phyloP scores from a whole-genome alignment of 2,329 filamentous ascomycete species.

The Sporothrix pseudoabietina region DNA sequence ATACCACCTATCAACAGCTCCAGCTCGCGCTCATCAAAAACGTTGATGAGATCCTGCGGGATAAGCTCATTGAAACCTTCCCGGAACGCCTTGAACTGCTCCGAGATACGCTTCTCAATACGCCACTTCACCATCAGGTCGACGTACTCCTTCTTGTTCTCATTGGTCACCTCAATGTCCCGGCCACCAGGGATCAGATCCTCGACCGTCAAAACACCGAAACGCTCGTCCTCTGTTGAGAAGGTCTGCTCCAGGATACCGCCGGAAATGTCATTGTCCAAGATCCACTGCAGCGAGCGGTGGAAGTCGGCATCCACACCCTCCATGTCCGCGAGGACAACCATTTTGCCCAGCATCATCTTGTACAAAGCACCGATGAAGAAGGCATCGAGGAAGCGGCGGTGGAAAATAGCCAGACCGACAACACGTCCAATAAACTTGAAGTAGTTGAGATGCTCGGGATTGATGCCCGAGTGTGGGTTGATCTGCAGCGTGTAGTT shows the following conservation, averaged over 20 bases:
- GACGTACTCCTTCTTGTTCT: conserved; percentile 99
- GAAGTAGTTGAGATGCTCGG: conserved; percentile 99
- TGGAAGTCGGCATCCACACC: conserved; percentile 98
- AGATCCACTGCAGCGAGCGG: conserved; percentile 92
- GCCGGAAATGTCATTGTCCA: conserved; percentile 93
- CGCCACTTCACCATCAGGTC: conserved; percentile 99
- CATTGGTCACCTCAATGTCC: conserved; percentile 94
- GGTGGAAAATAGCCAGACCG: conserved; percentile 95
- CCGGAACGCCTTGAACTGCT: conserved; percentile 98
- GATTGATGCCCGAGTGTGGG: conserved; percentile 98
- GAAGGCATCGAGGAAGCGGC: conserved; percentile 95
- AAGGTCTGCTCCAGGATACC: conserved; percentile 95
- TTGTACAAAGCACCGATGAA: conserved; percentile 99
- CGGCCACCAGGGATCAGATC: conserved; percentile 89
- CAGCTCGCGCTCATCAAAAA: conserved; percentile 96
- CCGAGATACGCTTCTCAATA: conserved; percentile 96
- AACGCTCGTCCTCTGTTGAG: conserved; percentile 94
- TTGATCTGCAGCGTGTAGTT: conserved; percentile 99
- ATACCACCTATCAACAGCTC: conserved; percentile 97
- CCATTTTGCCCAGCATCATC: conserved; percentile 95
- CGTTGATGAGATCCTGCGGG: conserved; percentile 92
- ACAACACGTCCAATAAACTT: conserved; percentile 99
- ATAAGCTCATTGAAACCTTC: conserved; percentile 97
- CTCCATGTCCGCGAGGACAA: conserved; percentile 93
- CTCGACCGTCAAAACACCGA: conserved; percentile 90